A percentile compares a stretch with the other conserved stretches of the same genome.
Evolutionary conservation across 1,284 basidiomycete species (phyloP).

Genomic region (Sparassis latifolia): DNA sequence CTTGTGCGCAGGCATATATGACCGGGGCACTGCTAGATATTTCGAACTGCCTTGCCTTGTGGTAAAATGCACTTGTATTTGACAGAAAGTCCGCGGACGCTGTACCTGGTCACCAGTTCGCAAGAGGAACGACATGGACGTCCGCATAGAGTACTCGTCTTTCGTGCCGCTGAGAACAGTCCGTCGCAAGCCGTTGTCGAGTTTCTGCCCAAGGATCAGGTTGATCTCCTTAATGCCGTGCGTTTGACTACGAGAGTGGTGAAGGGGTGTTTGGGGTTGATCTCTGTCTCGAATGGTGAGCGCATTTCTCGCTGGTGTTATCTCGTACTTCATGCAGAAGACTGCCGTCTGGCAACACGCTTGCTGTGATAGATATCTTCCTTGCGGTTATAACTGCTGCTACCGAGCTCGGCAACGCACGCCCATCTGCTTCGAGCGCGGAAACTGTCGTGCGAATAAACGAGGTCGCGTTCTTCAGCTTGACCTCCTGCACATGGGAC

Average conservation of each 20-base stretch:
- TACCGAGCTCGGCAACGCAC: conserved; percentile 72
- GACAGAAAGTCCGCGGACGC: conserved; percentile 52
- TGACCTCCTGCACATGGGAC: conserved; percentile 69
- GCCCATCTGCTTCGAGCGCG: conserved; percentile 48
- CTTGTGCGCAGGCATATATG: too few relatives aligned
- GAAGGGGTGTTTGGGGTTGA: conserved; percentile 79
- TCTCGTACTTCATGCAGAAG: neutral
- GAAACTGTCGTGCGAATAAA: conserved; percentile 72
- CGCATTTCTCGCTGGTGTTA: conserved; percentile 2
- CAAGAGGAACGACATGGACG: conserved; percentile 56
- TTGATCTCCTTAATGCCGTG: conserved; percentile 59
- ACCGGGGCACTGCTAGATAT: too few relatives aligned
- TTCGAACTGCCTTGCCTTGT: neutral
- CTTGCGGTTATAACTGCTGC: conserved; percentile 71
- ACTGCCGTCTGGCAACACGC: neutral
- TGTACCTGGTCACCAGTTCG: conserved; percentile 66
- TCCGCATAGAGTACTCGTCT: conserved; percentile 59
- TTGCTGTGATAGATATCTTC: conserved; percentile 59
- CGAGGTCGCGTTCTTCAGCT: conserved; percentile 72
- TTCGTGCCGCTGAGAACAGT: conserved; percentile 55
- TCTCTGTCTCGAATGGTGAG: conserved; percentile 62
- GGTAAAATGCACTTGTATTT: conserved; percentile 62
- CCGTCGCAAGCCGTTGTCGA: conserved; percentile 73
- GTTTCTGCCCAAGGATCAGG: conserved; percentile 66
- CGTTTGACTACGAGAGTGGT: conserved; percentile 60